Percentiles rank a stretch among this genome's conserved stretches.
phyloP scores from a whole-genome alignment of 2,329 filamentous ascomycete species.

The Neofusicoccum umdonicola region DNA sequence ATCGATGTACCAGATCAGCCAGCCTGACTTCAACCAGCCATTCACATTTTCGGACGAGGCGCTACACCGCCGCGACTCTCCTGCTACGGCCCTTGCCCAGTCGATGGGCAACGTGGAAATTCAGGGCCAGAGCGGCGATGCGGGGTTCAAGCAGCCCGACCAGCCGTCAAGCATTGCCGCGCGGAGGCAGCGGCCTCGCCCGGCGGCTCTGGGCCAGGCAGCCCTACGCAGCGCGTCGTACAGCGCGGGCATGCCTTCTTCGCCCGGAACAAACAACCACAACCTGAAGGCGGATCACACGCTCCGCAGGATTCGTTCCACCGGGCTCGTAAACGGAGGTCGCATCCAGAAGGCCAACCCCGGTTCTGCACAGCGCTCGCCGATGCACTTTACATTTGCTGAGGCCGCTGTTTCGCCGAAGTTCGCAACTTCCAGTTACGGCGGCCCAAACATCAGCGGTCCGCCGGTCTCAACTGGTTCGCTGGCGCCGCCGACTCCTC shows the following conservation, averaged over 20 bases:
- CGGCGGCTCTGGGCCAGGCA: conserved; percentile 39
- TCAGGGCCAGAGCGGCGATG: conserved; percentile 27
- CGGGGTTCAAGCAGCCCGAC: conserved; percentile 36
- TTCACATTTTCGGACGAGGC: conserved; percentile 32
- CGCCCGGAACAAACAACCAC: conserved; percentile 30
- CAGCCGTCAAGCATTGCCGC: conserved; percentile 42
- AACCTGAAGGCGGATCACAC: conserved; percentile 31
- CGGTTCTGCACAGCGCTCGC: conserved; percentile 49
- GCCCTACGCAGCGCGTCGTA: conserved; percentile 44
- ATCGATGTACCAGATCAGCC: conserved; percentile 30
- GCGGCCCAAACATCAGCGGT: conserved; percentile 33
- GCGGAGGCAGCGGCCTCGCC: conserved; percentile 39
- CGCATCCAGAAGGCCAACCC: conserved; percentile 47
- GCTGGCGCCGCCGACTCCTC: conserved; percentile 48
- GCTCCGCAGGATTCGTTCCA: conserved; percentile 49
- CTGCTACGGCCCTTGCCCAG: conserved; percentile 37
- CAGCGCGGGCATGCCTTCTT: conserved; percentile 39
- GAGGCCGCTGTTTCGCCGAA: conserved; percentile 50
- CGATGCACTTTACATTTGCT: conserved; percentile 45
- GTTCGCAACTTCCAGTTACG: conserved; percentile 38
- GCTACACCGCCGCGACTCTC: conserved; percentile 36
- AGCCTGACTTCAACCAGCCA: conserved; percentile 32
- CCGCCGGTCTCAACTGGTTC: conserved; percentile 28
- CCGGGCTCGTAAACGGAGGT: conserved; percentile 46
- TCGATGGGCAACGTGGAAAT: conserved; percentile 41